These are phyloP conservation scores for Aspergillus brasiliensis DNA, from an alignment of 2,329 filamentous ascomycete species.

Conservation along the genomic window DNA sequence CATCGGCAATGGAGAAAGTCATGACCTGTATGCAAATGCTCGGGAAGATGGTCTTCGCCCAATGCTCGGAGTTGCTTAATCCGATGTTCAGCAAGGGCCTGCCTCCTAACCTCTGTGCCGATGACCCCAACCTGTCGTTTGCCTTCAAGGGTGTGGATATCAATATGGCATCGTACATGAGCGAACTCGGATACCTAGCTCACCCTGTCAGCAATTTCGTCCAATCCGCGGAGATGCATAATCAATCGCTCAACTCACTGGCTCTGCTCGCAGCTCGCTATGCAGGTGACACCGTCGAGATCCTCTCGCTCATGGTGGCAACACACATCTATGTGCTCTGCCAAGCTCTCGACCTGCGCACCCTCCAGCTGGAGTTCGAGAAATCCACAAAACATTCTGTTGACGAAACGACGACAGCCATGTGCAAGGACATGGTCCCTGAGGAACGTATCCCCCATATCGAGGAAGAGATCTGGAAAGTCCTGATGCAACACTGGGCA, in stretches of 20 bases:
- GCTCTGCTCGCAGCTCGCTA: conserved; percentile 62
- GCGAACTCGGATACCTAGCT: conserved; percentile 63
- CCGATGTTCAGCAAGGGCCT: conserved; percentile 62
- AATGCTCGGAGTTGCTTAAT: conserved; percentile 66
- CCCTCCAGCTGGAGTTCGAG: conserved; percentile 24
- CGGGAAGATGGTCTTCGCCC: conserved; percentile 65
- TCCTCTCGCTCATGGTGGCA: conserved; percentile 59
- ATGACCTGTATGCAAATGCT: conserved; percentile 55
- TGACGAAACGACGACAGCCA: conserved; percentile 4
- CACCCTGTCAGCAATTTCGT: conserved; percentile 65
- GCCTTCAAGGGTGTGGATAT: conserved; percentile 68
- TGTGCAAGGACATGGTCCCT: background rate
- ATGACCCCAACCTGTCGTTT: conserved; percentile 57
- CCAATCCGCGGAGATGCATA: conserved; percentile 67
- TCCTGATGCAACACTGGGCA: conserved; percentile 22
- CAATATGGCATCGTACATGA: conserved; percentile 64
- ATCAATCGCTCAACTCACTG: conserved; percentile 68
- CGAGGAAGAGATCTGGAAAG: conserved; percentile 11
- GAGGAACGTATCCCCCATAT: background rate
- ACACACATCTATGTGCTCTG: conserved; percentile 59
- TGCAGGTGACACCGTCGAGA: conserved; percentile 58
- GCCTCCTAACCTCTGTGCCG: conserved; percentile 62
- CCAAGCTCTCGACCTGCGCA: conserved; percentile 59
- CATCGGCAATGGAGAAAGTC: conserved; percentile 66
- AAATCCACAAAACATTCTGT: conserved; percentile 3